Percentiles rank a stretch among this genome's conserved stretches.
Conservation (phyloP, 495 filamentous ascomycete species). For the Peziza echinospora region DNA sequence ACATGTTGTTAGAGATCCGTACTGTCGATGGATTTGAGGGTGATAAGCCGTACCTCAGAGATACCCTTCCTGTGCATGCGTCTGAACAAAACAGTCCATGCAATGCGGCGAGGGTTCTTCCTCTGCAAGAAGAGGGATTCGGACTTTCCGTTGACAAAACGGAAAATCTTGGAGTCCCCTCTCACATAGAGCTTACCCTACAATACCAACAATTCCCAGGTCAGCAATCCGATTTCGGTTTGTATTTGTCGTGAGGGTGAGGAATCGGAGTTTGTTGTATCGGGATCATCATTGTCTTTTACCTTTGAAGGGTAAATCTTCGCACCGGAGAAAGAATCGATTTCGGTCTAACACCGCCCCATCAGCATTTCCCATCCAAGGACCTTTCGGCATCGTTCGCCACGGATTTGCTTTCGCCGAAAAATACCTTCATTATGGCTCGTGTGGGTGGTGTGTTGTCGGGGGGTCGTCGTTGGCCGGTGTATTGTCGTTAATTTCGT, state of each 20-base stretch:
- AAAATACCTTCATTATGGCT: neutral
- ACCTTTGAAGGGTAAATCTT: constrained; percentile 21
- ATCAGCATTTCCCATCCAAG: neutral
- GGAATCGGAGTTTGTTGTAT: too few species aligned
- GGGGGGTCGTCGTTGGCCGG: neutral
- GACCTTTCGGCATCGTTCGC: neutral
- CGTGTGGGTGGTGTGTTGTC: neutral
- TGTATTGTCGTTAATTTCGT: too few species aligned
- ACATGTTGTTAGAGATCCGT: constrained; percentile 6
- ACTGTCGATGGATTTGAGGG: neutral
- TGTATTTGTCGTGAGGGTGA: too few species aligned
- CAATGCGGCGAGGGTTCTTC: constrained; percentile 98
- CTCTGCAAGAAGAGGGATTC: constrained; percentile 99
- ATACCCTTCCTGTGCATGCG: constrained; percentile 99
- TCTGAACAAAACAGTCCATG: constrained; percentile 94
- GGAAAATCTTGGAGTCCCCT: constrained; percentile 99
- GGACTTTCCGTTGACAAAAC: constrained; percentile 99
- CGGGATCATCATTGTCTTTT: neutral
- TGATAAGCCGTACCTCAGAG: constrained; percentile 67
- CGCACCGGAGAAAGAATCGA: constrained; percentile 20
- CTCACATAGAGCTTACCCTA: constrained; percentile 98
- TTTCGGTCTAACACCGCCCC: constrained; percentile 13
- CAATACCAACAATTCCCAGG: constrained; percentile 9
- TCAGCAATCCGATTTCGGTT: too few species aligned
- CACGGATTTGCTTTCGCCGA: neutral